phyloP scores from a whole-genome alignment of 2,329 filamentous ascomycete species.

The Aspergillus aculeatus region DNA sequence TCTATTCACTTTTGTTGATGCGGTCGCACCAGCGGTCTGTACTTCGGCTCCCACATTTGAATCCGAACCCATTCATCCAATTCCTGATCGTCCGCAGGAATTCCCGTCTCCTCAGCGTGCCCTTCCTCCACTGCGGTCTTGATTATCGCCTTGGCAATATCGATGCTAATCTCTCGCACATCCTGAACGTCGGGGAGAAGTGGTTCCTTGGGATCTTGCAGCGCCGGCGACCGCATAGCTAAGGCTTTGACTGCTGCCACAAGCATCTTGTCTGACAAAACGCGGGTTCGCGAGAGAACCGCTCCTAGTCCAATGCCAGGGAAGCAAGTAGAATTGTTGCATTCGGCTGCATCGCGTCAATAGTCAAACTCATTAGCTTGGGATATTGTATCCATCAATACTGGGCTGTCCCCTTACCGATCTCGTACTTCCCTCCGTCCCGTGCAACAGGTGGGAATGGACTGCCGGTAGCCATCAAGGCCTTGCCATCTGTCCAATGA shows the following conservation, averaged over 20 bases:
- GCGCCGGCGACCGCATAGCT: slow-evolving; percentile 67
- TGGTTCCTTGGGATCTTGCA: slow-evolving; percentile 62
- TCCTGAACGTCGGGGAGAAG: slow-evolving; percentile 73
- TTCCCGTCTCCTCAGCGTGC: slow-evolving; percentile 62
- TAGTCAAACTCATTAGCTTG: not conserved
- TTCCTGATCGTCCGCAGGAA: slow-evolving; percentile 52
- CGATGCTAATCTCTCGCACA: slow-evolving; percentile 72
- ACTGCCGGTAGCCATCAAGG: slow-evolving; percentile 77
- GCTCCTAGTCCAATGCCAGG: slow-evolving; percentile 81
- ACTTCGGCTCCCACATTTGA: slow-evolving; percentile 45
- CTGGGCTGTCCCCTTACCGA: slow-evolving; percentile 41
- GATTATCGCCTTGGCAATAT: slow-evolving; percentile 75
- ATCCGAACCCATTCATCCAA: slow-evolving; percentile 41
- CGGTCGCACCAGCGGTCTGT: slow-evolving; percentile 26
- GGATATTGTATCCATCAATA: not conserved
- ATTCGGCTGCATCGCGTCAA: slow-evolving; percentile 59
- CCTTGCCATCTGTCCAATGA: slow-evolving; percentile 74
- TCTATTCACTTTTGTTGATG: not conserved
- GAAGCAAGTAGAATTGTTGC: slow-evolving; percentile 85
- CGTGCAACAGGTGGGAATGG: slow-evolving; percentile 74
- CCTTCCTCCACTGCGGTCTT: slow-evolving; percentile 67
- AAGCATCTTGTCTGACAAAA: slow-evolving; percentile 74
- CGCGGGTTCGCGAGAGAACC: slow-evolving; percentile 65
- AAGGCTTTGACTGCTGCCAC: slow-evolving; percentile 76
- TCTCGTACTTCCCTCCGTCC: slow-evolving; percentile 54